A percentile compares a stretch with the other conserved stretches of the same genome.
Evolutionary conservation across 2,329 filamentous ascomycete species (phyloP).

Genomic region (Xylariales sp.): DNA sequence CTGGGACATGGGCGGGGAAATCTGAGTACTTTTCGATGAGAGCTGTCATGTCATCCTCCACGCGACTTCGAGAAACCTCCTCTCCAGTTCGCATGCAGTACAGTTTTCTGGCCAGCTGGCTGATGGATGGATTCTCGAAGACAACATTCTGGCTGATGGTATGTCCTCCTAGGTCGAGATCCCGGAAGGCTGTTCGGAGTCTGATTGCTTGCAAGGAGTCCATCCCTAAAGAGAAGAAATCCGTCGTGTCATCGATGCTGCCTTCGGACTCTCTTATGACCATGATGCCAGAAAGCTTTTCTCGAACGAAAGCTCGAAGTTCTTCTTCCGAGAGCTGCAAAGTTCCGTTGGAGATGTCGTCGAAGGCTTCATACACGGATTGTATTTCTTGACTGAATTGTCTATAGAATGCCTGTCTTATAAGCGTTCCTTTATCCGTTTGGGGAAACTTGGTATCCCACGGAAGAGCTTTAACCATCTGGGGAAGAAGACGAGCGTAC

Average conservation of each 20-base stretch:
- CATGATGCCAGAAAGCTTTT: too few relatives aligned
- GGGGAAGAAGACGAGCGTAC: constrained; percentile 35
- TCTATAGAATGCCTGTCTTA: constrained; percentile 44
- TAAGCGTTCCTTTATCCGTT: constrained; percentile 51
- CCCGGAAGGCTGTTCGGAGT: constrained; percentile 43
- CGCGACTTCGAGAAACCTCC: constrained; percentile 21
- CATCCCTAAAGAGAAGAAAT: constrained; percentile 55
- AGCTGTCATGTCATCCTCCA: constrained; percentile 36
- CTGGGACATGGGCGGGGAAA: constrained; percentile 22
- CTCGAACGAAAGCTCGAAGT: too few relatives aligned
- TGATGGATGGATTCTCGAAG: constrained; percentile 51
- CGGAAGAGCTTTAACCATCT: constrained; percentile 46
- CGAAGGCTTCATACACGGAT: too few relatives aligned
- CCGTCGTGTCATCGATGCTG: constrained; percentile 33
- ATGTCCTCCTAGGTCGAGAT: constrained; percentile 42
- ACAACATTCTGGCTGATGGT: constrained; percentile 51
- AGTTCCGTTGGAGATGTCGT: too few relatives aligned
- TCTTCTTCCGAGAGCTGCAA: too few relatives aligned
- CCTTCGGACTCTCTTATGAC: too few relatives aligned
- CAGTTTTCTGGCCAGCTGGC: constrained; percentile 39
- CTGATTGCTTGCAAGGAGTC: constrained; percentile 57
- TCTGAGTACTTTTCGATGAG: constrained; percentile 40
- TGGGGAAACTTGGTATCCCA: constrained; percentile 34
- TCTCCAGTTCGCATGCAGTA: constrained; percentile 34
- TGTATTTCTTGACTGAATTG: too few relatives aligned